Evolutionary conservation across 2,329 filamentous ascomycete species (phyloP), one percentile per base, ranked within the genome.

Genomic region (Hypocrella siamensis): DNA sequence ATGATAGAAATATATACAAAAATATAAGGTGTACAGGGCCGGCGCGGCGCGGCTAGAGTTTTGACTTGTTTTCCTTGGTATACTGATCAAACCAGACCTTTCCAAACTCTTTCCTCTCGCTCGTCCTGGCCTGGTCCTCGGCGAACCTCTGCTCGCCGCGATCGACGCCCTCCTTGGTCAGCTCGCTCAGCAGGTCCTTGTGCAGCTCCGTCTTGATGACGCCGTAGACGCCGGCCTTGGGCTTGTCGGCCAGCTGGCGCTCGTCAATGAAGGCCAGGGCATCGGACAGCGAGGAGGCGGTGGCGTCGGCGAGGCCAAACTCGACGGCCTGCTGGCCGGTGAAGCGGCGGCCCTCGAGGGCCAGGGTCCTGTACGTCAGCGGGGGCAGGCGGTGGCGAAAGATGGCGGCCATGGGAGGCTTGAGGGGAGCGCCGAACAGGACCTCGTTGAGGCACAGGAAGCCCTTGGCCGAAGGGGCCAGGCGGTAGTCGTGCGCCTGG

Each of bases 401-500:
- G 40, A 90, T 70, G 30, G 64, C 61, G 33, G 68, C 69, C 79
- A 92, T 85, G 36, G 79, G 65, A 3, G 80, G 66, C 41, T 75
- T 69, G 22, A 90, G 66, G n/a, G 77, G 70, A 2, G 77, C 76
- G 31, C 82, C 81, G 38, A 90, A 79, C 41, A 85, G 75, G 11
- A 90, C 63, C 57, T 90, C 82, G 53, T 88, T 88, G 42, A 90
- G 58, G 54, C 82, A 88, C 25, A 81, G 52, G 54, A 73, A 86
- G n/a, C 82, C 83, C 15, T 67, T 63, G 2, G 63, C 47, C 1
- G 76, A 68, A 46, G 79, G 79, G 59, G 82, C 79, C 42, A 90
- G 64, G 18, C 83, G 71, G 58, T 90, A 90, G 57, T 90, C 82
- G 56, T 88, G 81, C 56, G 80, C 73, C 69, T 84, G 81, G 38